These are phyloP conservation scores for Candida sanyaensis DNA, from an alignment of 1,139 yeast genomes.

Conservation along the genomic window DNA sequence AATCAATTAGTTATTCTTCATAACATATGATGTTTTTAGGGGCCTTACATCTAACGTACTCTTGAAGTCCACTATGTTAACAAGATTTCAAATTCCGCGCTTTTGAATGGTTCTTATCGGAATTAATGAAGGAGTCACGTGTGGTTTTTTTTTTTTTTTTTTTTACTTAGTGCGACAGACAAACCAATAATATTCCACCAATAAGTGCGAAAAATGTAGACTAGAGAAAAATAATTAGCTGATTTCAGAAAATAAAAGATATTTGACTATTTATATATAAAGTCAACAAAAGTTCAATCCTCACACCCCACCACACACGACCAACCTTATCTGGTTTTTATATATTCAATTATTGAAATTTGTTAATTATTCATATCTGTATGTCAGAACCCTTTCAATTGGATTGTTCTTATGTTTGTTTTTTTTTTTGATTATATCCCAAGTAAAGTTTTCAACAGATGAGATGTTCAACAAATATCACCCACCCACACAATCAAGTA, in stretches of 20 bases:
- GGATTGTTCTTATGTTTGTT: not conserved
- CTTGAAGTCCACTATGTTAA: not conserved
- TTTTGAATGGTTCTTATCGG: not conserved
- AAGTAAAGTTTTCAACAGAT: not conserved
- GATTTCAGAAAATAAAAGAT: slow-evolving; percentile 6
- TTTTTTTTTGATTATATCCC: not conserved
- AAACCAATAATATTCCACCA: slow-evolving; percentile 12
- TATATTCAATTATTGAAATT: slow-evolving; percentile 1
- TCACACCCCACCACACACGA: not conserved
- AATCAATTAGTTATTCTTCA: too few relatives aligned
- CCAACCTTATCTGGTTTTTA: not conserved
- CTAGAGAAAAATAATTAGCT: slow-evolving; percentile 13
- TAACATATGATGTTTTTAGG: too few relatives aligned
- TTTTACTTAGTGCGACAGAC: not conserved
- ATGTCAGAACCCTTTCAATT: not conserved
- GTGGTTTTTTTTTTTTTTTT: not conserved
- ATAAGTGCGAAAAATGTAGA: slow-evolving; percentile 8
- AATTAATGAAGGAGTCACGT: not conserved
- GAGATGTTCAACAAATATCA: slow-evolving; percentile 1
- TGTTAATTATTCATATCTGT: slow-evolving; percentile 3
- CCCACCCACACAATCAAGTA: not conserved
- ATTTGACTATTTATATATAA: not conserved
- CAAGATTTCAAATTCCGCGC: not conserved
- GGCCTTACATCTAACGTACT: too few relatives aligned
- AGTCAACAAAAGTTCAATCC: not conserved